Conservation (phyloP, 257 asterid species). For the Ajuga chamaepitys region DNA sequence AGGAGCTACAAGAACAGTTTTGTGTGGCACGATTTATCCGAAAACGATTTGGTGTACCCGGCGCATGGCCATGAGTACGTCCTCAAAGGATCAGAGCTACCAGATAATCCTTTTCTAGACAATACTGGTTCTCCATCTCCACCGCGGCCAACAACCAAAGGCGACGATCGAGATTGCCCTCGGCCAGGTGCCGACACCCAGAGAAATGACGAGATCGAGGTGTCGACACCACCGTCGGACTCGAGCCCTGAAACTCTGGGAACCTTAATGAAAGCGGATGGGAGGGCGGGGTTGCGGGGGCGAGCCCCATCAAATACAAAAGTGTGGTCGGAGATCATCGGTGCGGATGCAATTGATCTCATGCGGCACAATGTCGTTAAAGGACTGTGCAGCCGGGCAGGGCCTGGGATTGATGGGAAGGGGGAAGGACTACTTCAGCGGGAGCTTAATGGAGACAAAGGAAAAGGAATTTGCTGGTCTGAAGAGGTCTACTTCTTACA, state of each 20-base stretch:
- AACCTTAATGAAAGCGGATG: slow-evolving; percentile 52
- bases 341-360: slow-evolving; percentile 66
- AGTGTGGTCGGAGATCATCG: slow-evolving; percentile 30
- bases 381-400: slow-evolving; percentile 52
- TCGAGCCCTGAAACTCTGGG: slow-evolving; percentile 81
- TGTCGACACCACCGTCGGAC: slow-evolving; percentile 70
- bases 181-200: too few species aligned
- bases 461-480: slow-evolving; percentile 47
- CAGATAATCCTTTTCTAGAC: slow-evolving; percentile 18
- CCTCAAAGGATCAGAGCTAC: slow-evolving; percentile 63
- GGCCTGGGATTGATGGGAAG: slow-evolving; percentile 35
- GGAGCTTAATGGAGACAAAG: slow-evolving; percentile 53
- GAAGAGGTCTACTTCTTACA: slow-evolving; percentile 68
- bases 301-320: slow-evolving; percentile 8
- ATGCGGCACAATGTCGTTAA: slow-evolving; percentile 65
- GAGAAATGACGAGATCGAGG: too few species aligned
- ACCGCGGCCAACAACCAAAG: slow-evolving; percentile 16
- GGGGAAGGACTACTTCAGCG: slow-evolving; percentile 60
- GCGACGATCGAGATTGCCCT: too few species aligned
- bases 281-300: slow-evolving; percentile 17
- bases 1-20: slow-evolving; percentile 85
- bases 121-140: background rate
- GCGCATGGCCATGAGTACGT: slow-evolving; percentile 75
- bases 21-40: slow-evolving; percentile 91
- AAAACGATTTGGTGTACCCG: slow-evolving; percentile 63